phyloP scores from a whole-genome alignment of 2,329 filamentous ascomycete species.

The Diaporthe batatas region DNA sequence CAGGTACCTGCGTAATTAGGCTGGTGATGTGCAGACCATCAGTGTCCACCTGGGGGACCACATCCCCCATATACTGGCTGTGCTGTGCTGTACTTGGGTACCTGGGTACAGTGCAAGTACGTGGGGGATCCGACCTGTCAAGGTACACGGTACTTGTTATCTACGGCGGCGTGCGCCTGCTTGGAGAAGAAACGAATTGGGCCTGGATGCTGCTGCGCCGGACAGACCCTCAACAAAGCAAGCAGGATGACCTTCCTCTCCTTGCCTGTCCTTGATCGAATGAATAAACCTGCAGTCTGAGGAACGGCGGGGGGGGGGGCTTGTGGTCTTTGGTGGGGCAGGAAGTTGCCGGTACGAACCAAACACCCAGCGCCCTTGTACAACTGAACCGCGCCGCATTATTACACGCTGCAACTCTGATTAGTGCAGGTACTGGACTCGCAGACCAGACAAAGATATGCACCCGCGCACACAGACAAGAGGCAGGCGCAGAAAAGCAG shows the following conservation, averaged over 20 bases:
- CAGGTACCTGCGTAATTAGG: constrained; percentile 21
- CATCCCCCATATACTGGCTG: background rate
- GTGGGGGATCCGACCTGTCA: background rate
- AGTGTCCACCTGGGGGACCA: constrained; percentile 13
- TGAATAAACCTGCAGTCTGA: background rate
- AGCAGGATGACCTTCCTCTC: background rate
- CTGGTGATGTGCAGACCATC: constrained; percentile 14
- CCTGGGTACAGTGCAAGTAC: background rate
- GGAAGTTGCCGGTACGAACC: constrained; percentile 30
- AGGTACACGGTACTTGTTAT: constrained; percentile 14
- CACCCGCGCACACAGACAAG: background rate
- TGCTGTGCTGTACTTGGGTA: background rate
- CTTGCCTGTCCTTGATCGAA: background rate
- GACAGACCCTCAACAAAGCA: constrained; percentile 27
- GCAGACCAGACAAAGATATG: constrained; percentile 1
- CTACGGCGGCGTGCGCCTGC: background rate
- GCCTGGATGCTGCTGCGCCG: background rate
- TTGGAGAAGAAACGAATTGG: background rate
- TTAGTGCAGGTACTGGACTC: too few relatives aligned
- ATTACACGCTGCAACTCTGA: too few relatives aligned
- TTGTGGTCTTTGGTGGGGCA: constrained; percentile 25
- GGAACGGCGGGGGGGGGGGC: background rate
- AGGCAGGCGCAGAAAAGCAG: constrained; percentile 4
- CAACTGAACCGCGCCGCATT: background rate
- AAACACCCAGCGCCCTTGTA: background rate